These are phyloP conservation scores for Camelina laxa DNA, from an alignment of 345 rosid genomes.

Conservation along the genomic window DNA sequence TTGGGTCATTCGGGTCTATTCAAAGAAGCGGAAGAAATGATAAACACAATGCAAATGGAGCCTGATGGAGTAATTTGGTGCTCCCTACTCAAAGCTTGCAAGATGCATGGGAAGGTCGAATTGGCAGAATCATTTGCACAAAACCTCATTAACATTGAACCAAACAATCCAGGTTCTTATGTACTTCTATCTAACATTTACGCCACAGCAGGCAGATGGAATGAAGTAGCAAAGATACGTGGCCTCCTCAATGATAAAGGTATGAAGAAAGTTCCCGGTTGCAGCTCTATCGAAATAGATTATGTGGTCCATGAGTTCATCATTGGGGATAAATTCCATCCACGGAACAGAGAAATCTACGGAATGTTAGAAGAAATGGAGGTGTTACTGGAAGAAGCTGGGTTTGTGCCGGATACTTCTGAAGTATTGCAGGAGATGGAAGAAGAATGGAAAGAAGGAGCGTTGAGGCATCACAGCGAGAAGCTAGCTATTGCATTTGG, in stretches of 20 bases:
- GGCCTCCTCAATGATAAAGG: slow-evolving; percentile 59
- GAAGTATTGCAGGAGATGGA: slow-evolving; percentile 78
- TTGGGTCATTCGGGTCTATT: slow-evolving; percentile 68
- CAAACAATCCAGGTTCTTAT: slow-evolving; percentile 63
- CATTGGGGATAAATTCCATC: slow-evolving; percentile 70
- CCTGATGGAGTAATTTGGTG: slow-evolving; percentile 84
- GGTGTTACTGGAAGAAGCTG: slow-evolving; percentile 51
- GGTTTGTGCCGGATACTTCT: slow-evolving; percentile 69
- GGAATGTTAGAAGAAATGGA: slow-evolving; percentile 76
- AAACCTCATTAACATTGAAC: slow-evolving; percentile 59
- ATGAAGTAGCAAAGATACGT: slow-evolving; percentile 67
- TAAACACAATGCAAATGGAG: slow-evolving; percentile 57
- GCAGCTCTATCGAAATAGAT: slow-evolving; percentile 74
- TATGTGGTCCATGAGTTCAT: slow-evolving; percentile 78
- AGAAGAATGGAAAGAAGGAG: slow-evolving; percentile 74
- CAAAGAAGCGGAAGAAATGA: slow-evolving; percentile 62
- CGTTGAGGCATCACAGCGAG: slow-evolving; percentile 78
- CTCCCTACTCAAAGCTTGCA: slow-evolving; percentile 73
- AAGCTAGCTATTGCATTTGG: slow-evolving; percentile 83
- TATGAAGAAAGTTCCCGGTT: slow-evolving; percentile 77
- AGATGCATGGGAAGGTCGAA: slow-evolving; percentile 55
- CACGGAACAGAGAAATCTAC: slow-evolving; percentile 58
- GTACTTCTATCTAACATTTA: slow-evolving; percentile 83
- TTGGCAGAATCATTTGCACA: slow-evolving; percentile 61
- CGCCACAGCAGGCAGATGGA: slow-evolving; percentile 74